Percentiles rank a stretch among this genome's conserved stretches.
Evolutionary conservation across 306 rosid genomes (phyloP).

Genomic region (Fragaria iinumae): DNA sequence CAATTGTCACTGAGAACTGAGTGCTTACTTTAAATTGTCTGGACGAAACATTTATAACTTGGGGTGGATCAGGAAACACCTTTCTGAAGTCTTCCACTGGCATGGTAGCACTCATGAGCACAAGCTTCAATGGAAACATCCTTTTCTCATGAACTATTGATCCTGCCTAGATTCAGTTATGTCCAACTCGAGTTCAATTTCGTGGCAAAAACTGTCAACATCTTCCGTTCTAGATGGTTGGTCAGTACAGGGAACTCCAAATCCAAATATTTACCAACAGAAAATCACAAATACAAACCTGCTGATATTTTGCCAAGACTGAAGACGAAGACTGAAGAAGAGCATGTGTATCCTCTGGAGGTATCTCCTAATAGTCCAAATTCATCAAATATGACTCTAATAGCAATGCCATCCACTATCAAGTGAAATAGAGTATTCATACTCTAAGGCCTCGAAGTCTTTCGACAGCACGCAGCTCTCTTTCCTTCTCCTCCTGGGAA

Average conservation of each 20-base stretch:
- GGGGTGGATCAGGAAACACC: too few relatives aligned
- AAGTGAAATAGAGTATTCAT: slow-evolving; percentile 14
- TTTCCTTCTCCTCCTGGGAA: slow-evolving; percentile 68
- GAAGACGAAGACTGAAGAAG: slow-evolving; percentile 64
- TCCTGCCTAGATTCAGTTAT: slow-evolving; percentile 27
- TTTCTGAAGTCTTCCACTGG: too few relatives aligned
- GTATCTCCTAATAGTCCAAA: slow-evolving; percentile 47
- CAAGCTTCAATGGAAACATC: too few relatives aligned
- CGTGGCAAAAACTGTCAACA: slow-evolving; percentile 5
- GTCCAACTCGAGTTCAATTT: slow-evolving; percentile 41
- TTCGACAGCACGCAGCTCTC: slow-evolving; percentile 36
- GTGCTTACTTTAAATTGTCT: too few relatives aligned
- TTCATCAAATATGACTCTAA: slow-evolving; percentile 10
- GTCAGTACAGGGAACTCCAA: too few relatives aligned
- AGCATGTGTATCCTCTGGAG: slow-evolving; percentile 65
- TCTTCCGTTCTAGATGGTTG: not conserved
- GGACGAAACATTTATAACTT: too few relatives aligned
- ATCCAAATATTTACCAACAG: too few relatives aligned
- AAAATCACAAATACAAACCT: slow-evolving; percentile 47
- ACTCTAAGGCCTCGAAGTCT: slow-evolving; percentile 65
- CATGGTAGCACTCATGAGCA: too few relatives aligned
- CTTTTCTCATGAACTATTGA: not conserved
- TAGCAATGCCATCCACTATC: not conserved
- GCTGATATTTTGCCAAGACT: slow-evolving; percentile 52
- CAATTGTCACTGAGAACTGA: too few relatives aligned